Evolutionary conservation across 1,139 yeast species (phyloP).

Genomic region (Hemisphaericaspora subhashii): DNA sequence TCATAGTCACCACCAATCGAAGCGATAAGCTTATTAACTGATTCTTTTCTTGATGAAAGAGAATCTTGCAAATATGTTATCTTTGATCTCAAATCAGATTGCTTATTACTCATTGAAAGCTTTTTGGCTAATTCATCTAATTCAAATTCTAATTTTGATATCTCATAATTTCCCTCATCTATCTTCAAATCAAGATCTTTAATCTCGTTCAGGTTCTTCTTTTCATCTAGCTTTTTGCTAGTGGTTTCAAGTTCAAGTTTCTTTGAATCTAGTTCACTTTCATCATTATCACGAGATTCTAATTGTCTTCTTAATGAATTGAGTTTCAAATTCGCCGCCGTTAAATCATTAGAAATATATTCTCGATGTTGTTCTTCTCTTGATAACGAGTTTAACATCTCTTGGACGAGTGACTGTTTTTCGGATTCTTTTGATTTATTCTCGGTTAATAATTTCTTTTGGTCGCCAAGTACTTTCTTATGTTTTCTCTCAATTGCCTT

Average conservation of each 20-base stretch:
- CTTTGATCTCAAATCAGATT: conserved; percentile 59
- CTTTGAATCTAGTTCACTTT: conserved; percentile 29
- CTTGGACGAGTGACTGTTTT: conserved; percentile 15
- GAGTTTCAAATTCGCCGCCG: conserved; percentile 30
- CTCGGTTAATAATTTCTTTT: conserved; percentile 9
- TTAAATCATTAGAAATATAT: conserved; percentile 27
- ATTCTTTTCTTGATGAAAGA: conserved; percentile 24
- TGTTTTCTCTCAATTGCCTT: conserved; percentile 10
- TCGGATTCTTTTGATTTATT: conserved; percentile 16
- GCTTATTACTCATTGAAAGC: conserved; percentile 52
- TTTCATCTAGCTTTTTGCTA: conserved; percentile 26
- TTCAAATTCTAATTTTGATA: conserved; percentile 49
- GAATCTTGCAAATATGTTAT: conserved; percentile 44
- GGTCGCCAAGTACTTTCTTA: conserved; percentile 6
- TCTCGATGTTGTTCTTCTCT: conserved; percentile 16
- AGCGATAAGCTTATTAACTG: conserved; percentile 16
- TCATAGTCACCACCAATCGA: conserved; percentile 9
- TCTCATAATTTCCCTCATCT: conserved; percentile 33
- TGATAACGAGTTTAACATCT: conserved; percentile 13
- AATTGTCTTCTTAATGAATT: conserved; percentile 35
- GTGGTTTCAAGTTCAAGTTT: conserved; percentile 34
- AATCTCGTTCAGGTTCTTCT: conserved; percentile 29
- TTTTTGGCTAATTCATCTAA: conserved; percentile 55
- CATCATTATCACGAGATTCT: conserved; percentile 38
- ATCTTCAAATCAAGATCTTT: conserved; percentile 37